These are phyloP conservation scores for Bipolaris sorokiniana DNA, from an alignment of 2,329 filamentous ascomycete species.

Conservation along the genomic window DNA sequence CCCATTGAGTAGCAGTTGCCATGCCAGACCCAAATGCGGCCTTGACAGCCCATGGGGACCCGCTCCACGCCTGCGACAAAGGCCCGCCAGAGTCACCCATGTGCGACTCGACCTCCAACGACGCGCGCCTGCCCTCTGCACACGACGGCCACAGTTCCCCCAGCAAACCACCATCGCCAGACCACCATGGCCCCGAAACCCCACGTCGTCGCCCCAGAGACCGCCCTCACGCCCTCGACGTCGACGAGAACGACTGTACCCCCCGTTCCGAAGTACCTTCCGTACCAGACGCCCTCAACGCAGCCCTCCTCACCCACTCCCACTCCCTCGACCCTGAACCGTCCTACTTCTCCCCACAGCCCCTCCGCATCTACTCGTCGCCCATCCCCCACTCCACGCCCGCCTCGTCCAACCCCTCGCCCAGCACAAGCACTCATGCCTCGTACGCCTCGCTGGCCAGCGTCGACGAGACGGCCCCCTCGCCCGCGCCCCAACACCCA, in stretches of 20 bases:
- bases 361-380: constrained; percentile 43
- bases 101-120: constrained; percentile 32
- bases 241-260: constrained; percentile 47
- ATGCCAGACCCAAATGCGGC: constrained; percentile 38
- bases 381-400: constrained; percentile 39
- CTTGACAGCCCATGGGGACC: constrained; percentile 33
- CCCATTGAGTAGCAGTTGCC: constrained; percentile 34
- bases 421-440: constrained; percentile 36
- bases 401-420: constrained; percentile 41
- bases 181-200: constrained; percentile 12
- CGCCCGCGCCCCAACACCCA: constrained; percentile 19
- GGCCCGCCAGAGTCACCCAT: constrained; percentile 34
- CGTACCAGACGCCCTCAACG: constrained; percentile 31
- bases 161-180: not conserved
- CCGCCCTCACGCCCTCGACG: constrained; percentile 6
- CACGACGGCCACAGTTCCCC: not conserved
- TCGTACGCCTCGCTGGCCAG: constrained; percentile 33
- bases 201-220: constrained; percentile 13
- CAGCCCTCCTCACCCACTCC: constrained; percentile 26
- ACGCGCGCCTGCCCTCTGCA: constrained; percentile 9
- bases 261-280: constrained; percentile 51
- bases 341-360: constrained; percentile 50
- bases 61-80: constrained; percentile 16
- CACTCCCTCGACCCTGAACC: constrained; percentile 38
- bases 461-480: constrained; percentile 14